A percentile compares a stretch with the other conserved stretches of the same genome.
These are phyloP conservation scores for Fistulifera pelliculosa DNA, from an alignment of 108 stramenopile genomes.

Conservation along the genomic window DNA sequence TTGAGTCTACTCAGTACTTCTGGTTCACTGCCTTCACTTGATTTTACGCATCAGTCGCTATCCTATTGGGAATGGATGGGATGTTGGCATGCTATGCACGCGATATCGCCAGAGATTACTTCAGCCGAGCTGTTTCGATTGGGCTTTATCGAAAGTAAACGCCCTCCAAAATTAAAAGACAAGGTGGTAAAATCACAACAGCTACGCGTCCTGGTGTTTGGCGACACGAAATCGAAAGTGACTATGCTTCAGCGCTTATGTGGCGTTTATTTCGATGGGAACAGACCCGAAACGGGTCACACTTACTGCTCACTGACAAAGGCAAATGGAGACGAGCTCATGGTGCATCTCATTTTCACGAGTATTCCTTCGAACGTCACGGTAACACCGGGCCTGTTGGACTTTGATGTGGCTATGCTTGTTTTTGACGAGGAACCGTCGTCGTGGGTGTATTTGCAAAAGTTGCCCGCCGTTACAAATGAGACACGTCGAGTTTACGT, in stretches of 20 bases:
- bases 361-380: slow-evolving; percentile 33
- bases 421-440: slow-evolving; percentile 61
- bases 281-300: not conserved
- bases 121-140: slow-evolving; percentile 63
- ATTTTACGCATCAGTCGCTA: slow-evolving; percentile 13
- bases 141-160: slow-evolving; percentile 36
- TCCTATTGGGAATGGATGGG: slow-evolving; percentile 76
- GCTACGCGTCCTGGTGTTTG: slow-evolving; percentile 53
- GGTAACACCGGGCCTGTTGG: slow-evolving; percentile 19
- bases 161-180: slow-evolving; percentile 14
- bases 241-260: not conserved
- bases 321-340: slow-evolving; percentile 23
- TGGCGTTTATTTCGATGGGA: too few relatives aligned
- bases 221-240: slow-evolving; percentile 6
- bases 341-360: slow-evolving; percentile 61
- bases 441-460: slow-evolving; percentile 12
- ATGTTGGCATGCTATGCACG: slow-evolving; percentile 60
- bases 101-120: slow-evolving; percentile 46
- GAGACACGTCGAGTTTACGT: slow-evolving; percentile 46
- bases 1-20: slow-evolving; percentile 56
- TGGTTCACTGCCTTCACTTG: slow-evolving; percentile 40
- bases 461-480: slow-evolving; percentile 21
- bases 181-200: slow-evolving; percentile 30
- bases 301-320: not conserved
- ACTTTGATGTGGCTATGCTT: slow-evolving; percentile 45